phyloP scores from a whole-genome alignment of 768 basidiomycete species.

The Flagelloscypha sp. region DNA sequence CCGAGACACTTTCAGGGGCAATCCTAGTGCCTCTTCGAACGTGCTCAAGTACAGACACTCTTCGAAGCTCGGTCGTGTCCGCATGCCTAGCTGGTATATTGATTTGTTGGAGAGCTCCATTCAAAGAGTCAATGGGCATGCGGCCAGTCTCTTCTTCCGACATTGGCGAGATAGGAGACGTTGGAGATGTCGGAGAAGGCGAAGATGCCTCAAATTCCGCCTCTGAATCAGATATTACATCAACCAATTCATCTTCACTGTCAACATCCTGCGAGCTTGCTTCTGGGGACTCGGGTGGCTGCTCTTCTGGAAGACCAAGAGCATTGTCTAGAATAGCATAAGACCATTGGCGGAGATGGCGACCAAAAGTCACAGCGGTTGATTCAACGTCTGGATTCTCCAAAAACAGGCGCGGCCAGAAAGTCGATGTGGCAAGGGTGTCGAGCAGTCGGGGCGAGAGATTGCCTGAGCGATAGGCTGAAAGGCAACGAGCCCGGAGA shows the following conservation, averaged over 20 bases:
- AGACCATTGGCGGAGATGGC: conserved; percentile 55
- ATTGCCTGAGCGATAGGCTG: conserved; percentile 53
- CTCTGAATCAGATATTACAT: conserved; percentile 42
- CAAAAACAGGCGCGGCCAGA: conserved; percentile 67
- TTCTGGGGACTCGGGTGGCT: conserved; percentile 13
- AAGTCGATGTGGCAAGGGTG: conserved; percentile 50
- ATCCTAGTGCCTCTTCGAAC: conserved; percentile 63
- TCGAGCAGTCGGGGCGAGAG: conserved; percentile 55
- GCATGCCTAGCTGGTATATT: too few relatives aligned
- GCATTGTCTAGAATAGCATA: conserved; percentile 64
- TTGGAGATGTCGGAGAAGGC: conserved; percentile 25
- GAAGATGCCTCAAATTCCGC: conserved; percentile 20
- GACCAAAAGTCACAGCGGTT: conserved; percentile 52
- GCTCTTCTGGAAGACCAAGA: conserved; percentile 45
- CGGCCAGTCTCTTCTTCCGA: too few relatives aligned
- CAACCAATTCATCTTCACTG: conserved; percentile 55
- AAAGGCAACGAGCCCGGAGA: conserved; percentile 46
- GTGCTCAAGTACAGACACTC: conserved; percentile 54
- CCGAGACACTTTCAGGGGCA: conserved; percentile 46
- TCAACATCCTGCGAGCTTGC: conserved; percentile 30
- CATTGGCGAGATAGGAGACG: too few relatives aligned
- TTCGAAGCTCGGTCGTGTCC: too few relatives aligned
- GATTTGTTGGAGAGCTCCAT: too few relatives aligned
- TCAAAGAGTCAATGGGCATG: too few relatives aligned
- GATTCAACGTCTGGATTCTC: conserved; percentile 72